A percentile compares a stretch with the other conserved stretches of the same genome.
Conservation (phyloP, 345 rosid species). For the Pelargonium nanum region DNA sequence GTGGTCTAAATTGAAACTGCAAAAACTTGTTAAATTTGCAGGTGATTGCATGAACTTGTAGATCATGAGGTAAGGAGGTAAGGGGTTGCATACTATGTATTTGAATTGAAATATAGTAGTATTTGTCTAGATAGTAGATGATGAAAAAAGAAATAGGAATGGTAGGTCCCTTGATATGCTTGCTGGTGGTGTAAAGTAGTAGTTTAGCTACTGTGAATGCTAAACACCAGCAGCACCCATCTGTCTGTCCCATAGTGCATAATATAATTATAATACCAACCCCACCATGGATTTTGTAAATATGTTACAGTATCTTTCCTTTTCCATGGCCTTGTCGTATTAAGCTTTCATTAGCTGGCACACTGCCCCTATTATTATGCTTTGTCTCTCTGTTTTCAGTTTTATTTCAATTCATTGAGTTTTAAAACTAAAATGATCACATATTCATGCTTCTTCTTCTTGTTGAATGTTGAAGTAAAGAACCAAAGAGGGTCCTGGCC, state of each 20-base stretch:
- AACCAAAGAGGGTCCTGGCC: too few relatives aligned
- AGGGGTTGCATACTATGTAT: too few relatives aligned
- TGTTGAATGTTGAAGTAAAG: too few relatives aligned
- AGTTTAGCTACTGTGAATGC: not conserved
- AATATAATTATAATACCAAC: constrained; percentile 1
- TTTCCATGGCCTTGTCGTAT: constrained; percentile 15
- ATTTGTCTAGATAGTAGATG: not conserved
- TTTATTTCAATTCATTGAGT: constrained; percentile 12
- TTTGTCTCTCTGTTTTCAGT: constrained; percentile 5
- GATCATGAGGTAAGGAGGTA: too few relatives aligned
- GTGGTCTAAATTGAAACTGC: too few relatives aligned
- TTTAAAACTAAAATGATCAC: too few relatives aligned
- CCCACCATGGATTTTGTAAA: constrained; percentile 20
- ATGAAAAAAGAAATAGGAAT: too few relatives aligned
- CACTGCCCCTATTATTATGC: constrained; percentile 8
- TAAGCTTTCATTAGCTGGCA: constrained; percentile 31
- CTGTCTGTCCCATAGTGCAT: too few relatives aligned
- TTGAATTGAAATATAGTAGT: too few relatives aligned
- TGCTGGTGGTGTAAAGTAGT: not conserved
- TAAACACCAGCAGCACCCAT: not conserved
- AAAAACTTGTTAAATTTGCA: too few relatives aligned
- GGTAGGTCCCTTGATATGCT: not conserved
- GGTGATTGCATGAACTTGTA: too few relatives aligned
- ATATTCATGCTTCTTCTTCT: too few relatives aligned
- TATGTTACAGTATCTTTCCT: not conserved